Percentiles rank a stretch among this genome's conserved stretches.
These are phyloP conservation scores for Epichloe hybrida DNA, from an alignment of 2,329 filamentous ascomycete genomes.

Conservation along the genomic window DNA sequence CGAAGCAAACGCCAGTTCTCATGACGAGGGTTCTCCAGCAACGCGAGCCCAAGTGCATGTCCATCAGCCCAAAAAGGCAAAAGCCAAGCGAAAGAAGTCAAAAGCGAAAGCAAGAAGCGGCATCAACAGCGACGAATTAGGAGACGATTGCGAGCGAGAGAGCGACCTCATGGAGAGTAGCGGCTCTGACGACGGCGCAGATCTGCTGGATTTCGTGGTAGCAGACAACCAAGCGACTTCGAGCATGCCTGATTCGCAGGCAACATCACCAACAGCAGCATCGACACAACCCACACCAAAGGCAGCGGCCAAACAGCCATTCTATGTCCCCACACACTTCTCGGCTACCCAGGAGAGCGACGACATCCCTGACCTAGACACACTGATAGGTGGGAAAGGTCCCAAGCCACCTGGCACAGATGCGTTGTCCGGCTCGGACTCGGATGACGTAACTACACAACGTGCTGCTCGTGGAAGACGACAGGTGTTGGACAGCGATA, in stretches of 20 bases:
- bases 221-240: slow-evolving; percentile 29
- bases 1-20: no score
- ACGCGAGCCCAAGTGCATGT: neutral
- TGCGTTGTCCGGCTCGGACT: slow-evolving; percentile 9
- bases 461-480: slow-evolving; percentile 15
- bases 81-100: slow-evolving; percentile 11
- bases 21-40: no score
- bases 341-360: slow-evolving; percentile 28
- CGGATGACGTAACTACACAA: slow-evolving; percentile 9
- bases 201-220: slow-evolving; percentile 45
- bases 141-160: slow-evolving; percentile 37
- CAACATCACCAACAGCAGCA: slow-evolving; percentile 14
- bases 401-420: neutral
- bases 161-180: slow-evolving; percentile 33
- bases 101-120: slow-evolving; percentile 13
- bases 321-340: slow-evolving; percentile 26
- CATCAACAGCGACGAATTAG: slow-evolving; percentile 32
- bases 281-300: slow-evolving; percentile 9
- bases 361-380: slow-evolving; percentile 23
- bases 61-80: slow-evolving; percentile 10
- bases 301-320: slow-evolving; percentile 14
- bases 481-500: slow-evolving; percentile 18
- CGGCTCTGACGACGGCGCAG: slow-evolving; percentile 34
- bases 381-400: slow-evolving; percentile 10
- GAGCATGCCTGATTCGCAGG: slow-evolving; percentile 20